Evolutionary conservation across 2,329 filamentous ascomycete genomes (phyloP).

Genomic region (Zymoseptoria brevis): DNA sequence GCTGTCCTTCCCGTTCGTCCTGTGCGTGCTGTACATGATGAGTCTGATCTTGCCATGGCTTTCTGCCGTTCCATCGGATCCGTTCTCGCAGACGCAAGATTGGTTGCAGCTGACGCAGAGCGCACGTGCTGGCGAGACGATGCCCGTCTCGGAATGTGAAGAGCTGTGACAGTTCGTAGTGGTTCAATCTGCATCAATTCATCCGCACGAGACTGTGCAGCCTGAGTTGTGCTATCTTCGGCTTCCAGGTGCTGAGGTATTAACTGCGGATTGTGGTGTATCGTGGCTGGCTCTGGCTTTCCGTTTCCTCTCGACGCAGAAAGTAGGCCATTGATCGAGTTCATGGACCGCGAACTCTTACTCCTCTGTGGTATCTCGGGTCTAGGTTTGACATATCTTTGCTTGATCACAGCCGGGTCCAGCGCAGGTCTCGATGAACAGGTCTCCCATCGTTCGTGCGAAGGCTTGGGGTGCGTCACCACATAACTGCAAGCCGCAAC

Average conservation of each 20-base stretch:
- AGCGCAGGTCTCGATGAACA: slow-evolving; percentile 23
- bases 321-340: neutral
- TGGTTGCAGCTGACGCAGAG: slow-evolving; percentile 19
- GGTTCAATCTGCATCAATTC: slow-evolving; percentile 20
- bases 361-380: slow-evolving; percentile 1
- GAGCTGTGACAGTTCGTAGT: slow-evolving; percentile 2
- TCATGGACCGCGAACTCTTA: neutral
- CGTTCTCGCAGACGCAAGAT: slow-evolving; percentile 26
- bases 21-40: slow-evolving; percentile 3
- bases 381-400: neutral
- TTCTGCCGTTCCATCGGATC: slow-evolving; percentile 25
- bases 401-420: slow-evolving; percentile 29
- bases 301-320: neutral
- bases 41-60: slow-evolving; percentile 19
- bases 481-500: slow-evolving; percentile 40
- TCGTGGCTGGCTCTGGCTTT: neutral
- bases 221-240: neutral
- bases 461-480: slow-evolving; percentile 32
- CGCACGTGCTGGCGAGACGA: slow-evolving; percentile 12
- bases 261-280: neutral
- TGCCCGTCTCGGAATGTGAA: neutral
- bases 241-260: slow-evolving; percentile 1
- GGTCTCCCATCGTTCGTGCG: slow-evolving; percentile 29
- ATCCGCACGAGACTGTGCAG: slow-evolving; percentile 21
- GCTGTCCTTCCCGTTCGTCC: slow-evolving; percentile 15